Evolutionary conservation across 805 yeast genomes (phyloP).

Genomic region (Candida pseudofarinosa): DNA sequence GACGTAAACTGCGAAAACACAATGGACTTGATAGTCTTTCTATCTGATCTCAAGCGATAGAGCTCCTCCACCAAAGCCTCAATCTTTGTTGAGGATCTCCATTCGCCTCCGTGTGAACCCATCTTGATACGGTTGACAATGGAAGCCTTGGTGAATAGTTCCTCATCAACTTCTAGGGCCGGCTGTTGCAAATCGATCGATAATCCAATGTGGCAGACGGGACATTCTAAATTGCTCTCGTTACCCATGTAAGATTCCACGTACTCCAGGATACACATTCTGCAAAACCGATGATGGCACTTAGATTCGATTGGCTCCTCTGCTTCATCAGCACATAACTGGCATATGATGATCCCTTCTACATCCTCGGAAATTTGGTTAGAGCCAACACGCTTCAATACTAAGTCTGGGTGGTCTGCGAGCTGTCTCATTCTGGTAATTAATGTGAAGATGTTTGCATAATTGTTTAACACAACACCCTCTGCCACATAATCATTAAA

Average conservation of each 20-base stretch:
- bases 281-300: slow-evolving; percentile 91
- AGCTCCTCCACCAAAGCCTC: slow-evolving; percentile 95
- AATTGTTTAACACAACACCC: slow-evolving; percentile 94
- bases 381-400: slow-evolving; percentile 61
- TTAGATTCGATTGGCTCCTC: slow-evolving; percentile 95
- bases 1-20: slow-evolving; percentile 97
- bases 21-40: slow-evolving; percentile 87
- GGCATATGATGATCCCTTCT: slow-evolving; percentile 70
- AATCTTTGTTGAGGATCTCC: slow-evolving; percentile 94
- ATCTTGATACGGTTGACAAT: slow-evolving; percentile 85
- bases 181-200: slow-evolving; percentile 89
- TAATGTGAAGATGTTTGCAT: slow-evolving; percentile 93
- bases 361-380: slow-evolving; percentile 34
- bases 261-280: slow-evolving; percentile 89
- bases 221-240: slow-evolving; percentile 67
- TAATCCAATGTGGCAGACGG: slow-evolving; percentile 92
- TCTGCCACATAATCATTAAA: slow-evolving; percentile 92
- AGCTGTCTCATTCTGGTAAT: slow-evolving; percentile 97
- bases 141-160: slow-evolving; percentile 54
- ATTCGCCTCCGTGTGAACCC: slow-evolving; percentile 63
- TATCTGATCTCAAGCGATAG: slow-evolving; percentile 79
- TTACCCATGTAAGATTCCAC: slow-evolving; percentile 74
- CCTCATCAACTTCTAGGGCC: slow-evolving; percentile 67
- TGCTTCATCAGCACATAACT: slow-evolving; percentile 94
- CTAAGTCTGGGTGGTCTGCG: slow-evolving; percentile 97